Conservation (phyloP, 352 stramenopile species). For the Globisporangium nagaii region DNA sequence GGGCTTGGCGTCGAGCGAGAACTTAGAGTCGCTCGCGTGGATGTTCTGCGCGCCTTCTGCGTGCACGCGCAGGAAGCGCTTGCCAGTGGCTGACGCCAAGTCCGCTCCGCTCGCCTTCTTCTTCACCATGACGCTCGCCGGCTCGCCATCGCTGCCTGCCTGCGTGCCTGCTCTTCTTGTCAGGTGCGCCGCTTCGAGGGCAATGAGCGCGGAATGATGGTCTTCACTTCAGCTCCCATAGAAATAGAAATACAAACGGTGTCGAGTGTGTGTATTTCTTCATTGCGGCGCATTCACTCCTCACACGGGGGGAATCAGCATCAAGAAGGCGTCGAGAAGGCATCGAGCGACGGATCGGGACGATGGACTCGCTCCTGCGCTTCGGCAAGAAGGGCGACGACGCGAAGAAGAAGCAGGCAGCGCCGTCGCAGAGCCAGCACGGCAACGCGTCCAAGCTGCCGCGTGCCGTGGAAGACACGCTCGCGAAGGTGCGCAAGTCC, state of each 20-base stretch:
- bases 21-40: constrained; percentile 18
- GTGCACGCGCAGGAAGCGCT: constrained; percentile 21
- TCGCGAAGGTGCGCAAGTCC: constrained; percentile 30
- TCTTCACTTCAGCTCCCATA: constrained; percentile 2
- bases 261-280: background rate
- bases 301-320: background rate
- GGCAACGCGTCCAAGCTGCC: constrained; percentile 41
- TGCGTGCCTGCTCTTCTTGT: too few species aligned
- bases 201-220: background rate
- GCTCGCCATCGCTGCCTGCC: background rate
- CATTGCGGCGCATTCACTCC: background rate
- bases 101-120: background rate
- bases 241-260: background rate
- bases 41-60: constrained; percentile 33
- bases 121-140: background rate
- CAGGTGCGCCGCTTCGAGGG: background rate
- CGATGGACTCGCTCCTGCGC: constrained; percentile 13
- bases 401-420: constrained; percentile 16
- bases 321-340: background rate
- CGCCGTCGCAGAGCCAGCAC: constrained; percentile 5
- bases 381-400: constrained; percentile 11
- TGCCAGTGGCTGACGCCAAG: background rate
- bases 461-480: constrained; percentile 40
- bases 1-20: constrained; percentile 30
- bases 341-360: background rate